Percentiles rank a stretch among this genome's conserved stretches.
phyloP scores from a whole-genome alignment of 306 rosid genomes.

The Vigna unguiculata region DNA sequence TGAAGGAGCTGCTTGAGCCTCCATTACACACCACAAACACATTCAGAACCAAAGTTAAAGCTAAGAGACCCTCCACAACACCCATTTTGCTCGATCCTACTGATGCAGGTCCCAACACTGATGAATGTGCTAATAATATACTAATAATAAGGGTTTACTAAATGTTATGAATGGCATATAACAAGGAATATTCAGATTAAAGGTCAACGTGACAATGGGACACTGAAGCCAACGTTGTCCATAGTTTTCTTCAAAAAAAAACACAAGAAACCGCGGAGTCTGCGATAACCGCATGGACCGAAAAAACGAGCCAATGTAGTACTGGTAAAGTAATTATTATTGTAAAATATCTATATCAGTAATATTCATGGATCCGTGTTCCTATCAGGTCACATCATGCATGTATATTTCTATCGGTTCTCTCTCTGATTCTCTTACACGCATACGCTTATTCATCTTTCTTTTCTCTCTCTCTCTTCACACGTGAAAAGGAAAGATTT shows the following conservation, averaged over 20 bases:
- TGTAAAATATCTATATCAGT: background rate
- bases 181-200: constrained; percentile 29
- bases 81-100: constrained; percentile 43
- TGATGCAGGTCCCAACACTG: constrained; percentile 42
- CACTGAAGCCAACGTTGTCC: background rate
- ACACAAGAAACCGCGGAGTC: background rate
- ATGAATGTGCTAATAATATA: background rate
- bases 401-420: background rate
- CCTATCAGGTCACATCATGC: background rate
- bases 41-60: constrained; percentile 40
- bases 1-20: constrained; percentile 57
- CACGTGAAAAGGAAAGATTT: background rate
- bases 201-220: background rate
- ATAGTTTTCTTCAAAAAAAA: background rate
- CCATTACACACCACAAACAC: constrained; percentile 54
- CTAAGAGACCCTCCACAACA: constrained; percentile 21
- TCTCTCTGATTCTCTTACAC: background rate
- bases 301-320: background rate
- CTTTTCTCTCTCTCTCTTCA: background rate
- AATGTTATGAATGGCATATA: background rate
- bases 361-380: background rate
- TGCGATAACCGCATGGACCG: background rate
- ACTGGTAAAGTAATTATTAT: background rate
- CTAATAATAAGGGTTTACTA: background rate
- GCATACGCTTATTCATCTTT: background rate